phyloP scores from a whole-genome alignment of 306 rosid species.

The Vigna hirtella region DNA sequence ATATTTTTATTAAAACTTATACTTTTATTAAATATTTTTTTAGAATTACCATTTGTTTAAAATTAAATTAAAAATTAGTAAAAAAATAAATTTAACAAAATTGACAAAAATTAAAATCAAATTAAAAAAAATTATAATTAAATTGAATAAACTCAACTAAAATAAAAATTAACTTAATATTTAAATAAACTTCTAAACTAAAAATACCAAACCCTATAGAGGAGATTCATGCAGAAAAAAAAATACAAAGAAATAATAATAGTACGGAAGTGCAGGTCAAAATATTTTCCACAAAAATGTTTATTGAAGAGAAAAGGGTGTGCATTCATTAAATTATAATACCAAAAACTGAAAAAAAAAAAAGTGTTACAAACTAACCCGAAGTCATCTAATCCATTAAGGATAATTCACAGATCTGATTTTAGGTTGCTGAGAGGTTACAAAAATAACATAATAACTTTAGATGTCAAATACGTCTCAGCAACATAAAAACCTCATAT shows the following conservation, averaged over 20 bases:
- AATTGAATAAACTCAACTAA: no score
- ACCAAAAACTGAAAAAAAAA: slow-evolving; percentile 7
- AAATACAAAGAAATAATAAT: background rate
- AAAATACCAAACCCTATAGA: background rate
- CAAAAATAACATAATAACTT: no score
- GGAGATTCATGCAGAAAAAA: background rate
- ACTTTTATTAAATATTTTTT: no score
- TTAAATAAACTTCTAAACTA: background rate
- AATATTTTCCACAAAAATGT: background rate
- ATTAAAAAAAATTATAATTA: no score
- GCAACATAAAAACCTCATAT: background rate
- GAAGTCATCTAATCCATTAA: background rate
- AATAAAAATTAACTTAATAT: no score
- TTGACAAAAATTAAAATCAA: no score
- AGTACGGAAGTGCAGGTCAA: background rate
- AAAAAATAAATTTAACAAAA: no score
- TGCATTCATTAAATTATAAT: background rate
- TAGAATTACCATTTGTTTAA: no score
- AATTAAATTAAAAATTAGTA: no score
- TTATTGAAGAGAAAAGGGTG: background rate
- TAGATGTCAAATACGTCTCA: background rate
- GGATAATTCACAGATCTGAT: no score
- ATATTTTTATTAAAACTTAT: no score
- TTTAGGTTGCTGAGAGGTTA: no score
- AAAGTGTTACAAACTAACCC: background rate